Evolutionary conservation across 179 eudicot species (phyloP), one percentile per base, ranked within the genome.

Genomic region (Silene noctiflora): DNA sequence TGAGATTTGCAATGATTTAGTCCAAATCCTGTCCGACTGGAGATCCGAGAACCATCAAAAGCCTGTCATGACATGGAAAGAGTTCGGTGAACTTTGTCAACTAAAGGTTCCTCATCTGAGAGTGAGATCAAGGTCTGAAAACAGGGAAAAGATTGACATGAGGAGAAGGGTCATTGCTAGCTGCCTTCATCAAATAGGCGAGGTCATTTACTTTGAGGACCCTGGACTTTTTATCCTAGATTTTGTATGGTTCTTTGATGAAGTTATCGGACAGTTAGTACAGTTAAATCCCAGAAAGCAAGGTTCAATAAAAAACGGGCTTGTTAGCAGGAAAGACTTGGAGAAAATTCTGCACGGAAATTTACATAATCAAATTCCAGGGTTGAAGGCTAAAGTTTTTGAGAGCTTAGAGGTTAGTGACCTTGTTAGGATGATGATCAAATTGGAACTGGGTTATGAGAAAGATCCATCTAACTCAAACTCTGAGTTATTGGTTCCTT

Each of bases 131-230:
- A 85, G 97, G 75, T 85, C 77, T 51, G 91, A 83, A 72, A 86
- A 86, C 72, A 87, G 74, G 69, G 88, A 87, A 59, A 91, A 84
- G 86, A 89, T 82, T 16, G 95, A 95, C 75, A 86, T 81, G 91
- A 88, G 97, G 83, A 89, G 99, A 80, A 80, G 78, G 73, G 90
- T 89, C 3, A 82, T 89, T 73, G 95, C 95, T 39, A 85, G 79
- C 21, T 91, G 90, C 79, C 91, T 95, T 71, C 97, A 93, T 87
- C 85, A 88, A 65, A 86, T 89, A 75, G 97, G 99, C 0, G 99
- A 91, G 78, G 87, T 93, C 68, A 88, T 95, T 65, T 95, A 91
- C 81, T 93, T 95, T 75, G 89, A 89, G 53, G 91, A 91, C 73
- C 81, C 89, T 0, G 93, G 92, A 55, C 78, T 89, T 67, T 61